Conservation (phyloP, 2,329 filamentous ascomycete genomes). For the Colletotrichum neosansevieriae region DNA sequence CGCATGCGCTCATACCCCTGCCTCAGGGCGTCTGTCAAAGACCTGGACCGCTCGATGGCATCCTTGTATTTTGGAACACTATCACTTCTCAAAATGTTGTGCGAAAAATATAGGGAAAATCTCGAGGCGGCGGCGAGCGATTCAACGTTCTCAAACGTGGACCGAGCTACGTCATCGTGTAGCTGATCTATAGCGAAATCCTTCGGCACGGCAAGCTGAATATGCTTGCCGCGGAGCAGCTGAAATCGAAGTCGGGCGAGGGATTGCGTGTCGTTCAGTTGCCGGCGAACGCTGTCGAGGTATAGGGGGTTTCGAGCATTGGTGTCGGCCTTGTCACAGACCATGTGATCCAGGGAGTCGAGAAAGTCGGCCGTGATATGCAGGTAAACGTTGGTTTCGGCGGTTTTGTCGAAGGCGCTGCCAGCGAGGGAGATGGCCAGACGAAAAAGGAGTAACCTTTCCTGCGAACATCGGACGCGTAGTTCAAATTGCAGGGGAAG, state of each 20-base stretch:
- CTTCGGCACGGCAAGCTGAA: background rate
- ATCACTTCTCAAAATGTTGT: background rate
- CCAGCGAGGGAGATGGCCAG: background rate
- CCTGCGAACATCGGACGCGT: background rate
- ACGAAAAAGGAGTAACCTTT: background rate
- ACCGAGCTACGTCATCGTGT: background rate
- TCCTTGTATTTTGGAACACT: background rate
- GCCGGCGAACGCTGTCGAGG: background rate
- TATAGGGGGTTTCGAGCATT: background rate
- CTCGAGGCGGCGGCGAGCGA: background rate
- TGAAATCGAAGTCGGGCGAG: background rate
- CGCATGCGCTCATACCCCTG: background rate
- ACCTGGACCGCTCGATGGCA: background rate
- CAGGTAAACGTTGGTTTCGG: background rate
- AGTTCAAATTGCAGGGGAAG: background rate
- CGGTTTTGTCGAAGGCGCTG: background rate
- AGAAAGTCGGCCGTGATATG: background rate
- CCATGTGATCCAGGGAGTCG: background rate
- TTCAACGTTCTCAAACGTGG: background rate
- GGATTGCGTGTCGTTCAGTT: background rate
- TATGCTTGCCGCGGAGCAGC: background rate
- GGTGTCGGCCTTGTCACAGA: background rate
- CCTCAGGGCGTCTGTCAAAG: background rate
- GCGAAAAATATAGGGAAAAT: background rate
- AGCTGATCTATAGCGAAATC: background rate